Evolutionary conservation across 2,329 filamentous ascomycete genomes (phyloP).

Genomic region (Cladosporium phlei): DNA sequence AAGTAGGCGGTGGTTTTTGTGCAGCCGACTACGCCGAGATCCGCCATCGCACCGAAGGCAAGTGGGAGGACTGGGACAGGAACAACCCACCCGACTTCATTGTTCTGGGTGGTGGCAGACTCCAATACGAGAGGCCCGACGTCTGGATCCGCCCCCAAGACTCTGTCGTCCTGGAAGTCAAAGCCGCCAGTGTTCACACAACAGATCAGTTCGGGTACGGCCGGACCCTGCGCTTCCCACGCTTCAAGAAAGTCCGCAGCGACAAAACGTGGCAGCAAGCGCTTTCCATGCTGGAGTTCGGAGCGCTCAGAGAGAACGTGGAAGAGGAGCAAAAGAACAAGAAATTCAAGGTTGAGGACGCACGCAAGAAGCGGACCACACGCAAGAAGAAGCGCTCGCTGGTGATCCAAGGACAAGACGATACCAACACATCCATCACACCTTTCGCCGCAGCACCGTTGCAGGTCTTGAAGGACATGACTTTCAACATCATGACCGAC

Average conservation of each 20-base stretch:
- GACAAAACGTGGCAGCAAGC: constrained; percentile 82
- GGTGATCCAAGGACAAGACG: constrained; percentile 67
- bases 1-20: constrained; percentile 90
- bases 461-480: constrained; percentile 67
- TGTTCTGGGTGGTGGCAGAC: constrained; percentile 66
- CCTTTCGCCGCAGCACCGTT: constrained; percentile 56
- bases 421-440: constrained; percentile 42
- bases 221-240: constrained; percentile 81
- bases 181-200: constrained; percentile 71
- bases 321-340: constrained; percentile 70
- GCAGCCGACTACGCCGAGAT: constrained; percentile 81
- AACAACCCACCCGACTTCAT: constrained; percentile 75
- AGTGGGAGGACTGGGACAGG: constrained; percentile 82
- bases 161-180: constrained; percentile 81
- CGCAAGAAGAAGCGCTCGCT: constrained; percentile 62
- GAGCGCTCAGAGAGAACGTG: constrained; percentile 62
- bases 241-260: constrained; percentile 74
- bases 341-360: constrained; percentile 65
- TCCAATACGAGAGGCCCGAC: constrained; percentile 75
- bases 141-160: constrained; percentile 89
- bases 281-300: constrained; percentile 72
- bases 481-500: constrained; percentile 78
- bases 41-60: constrained; percentile 77
- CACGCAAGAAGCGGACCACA: constrained; percentile 59
- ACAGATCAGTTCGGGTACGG: constrained; percentile 75